phyloP scores from a whole-genome alignment of 768 basidiomycete species.

The Lactarius trivialis region DNA sequence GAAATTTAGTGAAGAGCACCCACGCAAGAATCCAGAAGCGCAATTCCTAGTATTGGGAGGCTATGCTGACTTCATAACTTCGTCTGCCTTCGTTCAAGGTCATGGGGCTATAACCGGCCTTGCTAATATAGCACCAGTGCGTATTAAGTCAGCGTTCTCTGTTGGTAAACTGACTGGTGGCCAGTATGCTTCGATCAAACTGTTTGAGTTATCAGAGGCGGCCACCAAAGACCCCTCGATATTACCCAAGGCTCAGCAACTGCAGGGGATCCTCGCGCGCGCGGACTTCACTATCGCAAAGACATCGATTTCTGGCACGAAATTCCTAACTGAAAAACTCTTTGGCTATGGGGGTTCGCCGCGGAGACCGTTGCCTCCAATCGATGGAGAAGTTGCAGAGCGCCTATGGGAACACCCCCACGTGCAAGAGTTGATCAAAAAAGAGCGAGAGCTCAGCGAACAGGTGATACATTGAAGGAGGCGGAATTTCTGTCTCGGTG shows the following conservation, averaged over 20 bases:
- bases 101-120: conserved; percentile 91
- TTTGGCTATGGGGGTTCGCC: conserved; percentile 78
- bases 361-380: conserved; percentile 71
- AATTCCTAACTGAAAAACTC: conserved; percentile 64
- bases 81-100: conserved; percentile 63
- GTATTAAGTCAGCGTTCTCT: conserved; percentile 17
- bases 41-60: conserved; percentile 86
- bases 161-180: not conserved
- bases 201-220: conserved; percentile 56
- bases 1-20: conserved; percentile 50
- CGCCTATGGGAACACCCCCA: conserved; percentile 69
- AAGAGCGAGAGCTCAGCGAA: conserved; percentile 53
- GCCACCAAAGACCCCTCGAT: conserved; percentile 48
- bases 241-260: conserved; percentile 59
- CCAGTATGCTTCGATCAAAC: conserved; percentile 51
- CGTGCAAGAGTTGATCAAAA: conserved; percentile 55
- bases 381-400: conserved; percentile 46
- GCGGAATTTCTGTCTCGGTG: not conserved
- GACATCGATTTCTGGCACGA: conserved; percentile 75
- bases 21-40: conserved; percentile 57
- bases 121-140: conserved; percentile 73
- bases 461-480: conserved; percentile 27
- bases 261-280: conserved; percentile 77
- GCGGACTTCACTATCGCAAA: conserved; percentile 79
- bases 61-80: conserved; percentile 75